Conservation (phyloP, 2,329 filamentous ascomycete genomes). For the Dactylellina parvicollis region DNA sequence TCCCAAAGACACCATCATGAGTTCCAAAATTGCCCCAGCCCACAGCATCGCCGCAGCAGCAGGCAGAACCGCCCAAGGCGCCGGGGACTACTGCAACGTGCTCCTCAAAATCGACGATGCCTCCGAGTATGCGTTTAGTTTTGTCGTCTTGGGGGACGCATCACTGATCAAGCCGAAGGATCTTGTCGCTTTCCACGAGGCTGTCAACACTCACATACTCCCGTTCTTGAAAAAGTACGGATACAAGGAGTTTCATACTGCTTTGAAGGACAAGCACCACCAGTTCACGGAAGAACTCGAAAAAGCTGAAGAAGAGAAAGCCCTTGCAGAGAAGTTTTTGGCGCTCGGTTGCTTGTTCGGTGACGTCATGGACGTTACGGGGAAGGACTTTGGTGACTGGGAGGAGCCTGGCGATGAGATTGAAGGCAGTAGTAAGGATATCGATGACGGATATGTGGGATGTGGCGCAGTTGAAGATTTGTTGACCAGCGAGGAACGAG, state of each 20-base stretch:
- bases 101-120: slow-evolving; percentile 11
- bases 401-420: no score
- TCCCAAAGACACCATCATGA: not conserved
- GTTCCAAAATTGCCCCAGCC: not conserved
- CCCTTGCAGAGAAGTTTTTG: not conserved
- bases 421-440: no score
- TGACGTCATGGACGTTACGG: not conserved
- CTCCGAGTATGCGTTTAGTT: not conserved
- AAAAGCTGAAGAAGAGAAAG: not conserved
- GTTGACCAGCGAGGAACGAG: no score
- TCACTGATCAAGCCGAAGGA: not conserved
- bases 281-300: not conserved
- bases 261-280: no score
- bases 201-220: slow-evolving; percentile 3
- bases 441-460: no score
- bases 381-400: no score
- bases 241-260: not conserved
- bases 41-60: not conserved
- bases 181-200: not conserved
- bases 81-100: slow-evolving; percentile 13
- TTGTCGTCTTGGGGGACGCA: not conserved
- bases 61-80: slow-evolving; percentile 5
- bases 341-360: not conserved
- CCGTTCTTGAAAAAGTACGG: slow-evolving; percentile 24
- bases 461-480: no score